Conservation (phyloP, 441 rosid genomes). For the Gossypium lobatum region DNA sequence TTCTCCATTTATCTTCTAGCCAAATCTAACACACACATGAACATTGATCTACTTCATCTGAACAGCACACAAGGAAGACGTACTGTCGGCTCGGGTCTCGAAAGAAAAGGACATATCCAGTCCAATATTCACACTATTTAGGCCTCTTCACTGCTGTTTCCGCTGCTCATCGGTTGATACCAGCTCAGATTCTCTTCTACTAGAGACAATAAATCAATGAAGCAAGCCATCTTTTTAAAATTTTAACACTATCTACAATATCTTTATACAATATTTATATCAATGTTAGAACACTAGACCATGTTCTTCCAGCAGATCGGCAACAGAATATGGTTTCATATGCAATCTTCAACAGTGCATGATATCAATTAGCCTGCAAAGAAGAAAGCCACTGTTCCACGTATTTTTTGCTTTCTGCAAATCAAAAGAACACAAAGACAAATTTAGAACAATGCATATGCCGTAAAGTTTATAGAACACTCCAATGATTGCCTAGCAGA, state of each 20-base stretch:
- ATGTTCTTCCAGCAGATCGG: slow-evolving; percentile 12
- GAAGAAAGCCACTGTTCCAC: slow-evolving; percentile 59
- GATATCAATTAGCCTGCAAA: slow-evolving; percentile 35
- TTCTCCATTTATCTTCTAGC: not conserved
- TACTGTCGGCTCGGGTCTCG: not conserved
- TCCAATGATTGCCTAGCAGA: not conserved
- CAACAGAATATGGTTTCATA: not conserved
- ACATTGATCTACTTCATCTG: slow-evolving; percentile 6
- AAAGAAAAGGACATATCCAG: not conserved
- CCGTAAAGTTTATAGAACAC: not conserved
- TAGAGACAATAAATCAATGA: not conserved
- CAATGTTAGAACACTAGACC: slow-evolving; percentile 5
- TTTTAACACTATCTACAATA: not conserved
- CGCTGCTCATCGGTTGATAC: not conserved
- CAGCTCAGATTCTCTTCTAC: slow-evolving; percentile 15
- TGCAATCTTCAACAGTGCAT: not conserved
- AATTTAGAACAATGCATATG: not conserved
- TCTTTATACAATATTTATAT: slow-evolving; percentile 16
- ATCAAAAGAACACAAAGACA: slow-evolving; percentile 3
- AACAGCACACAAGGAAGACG: not conserved
- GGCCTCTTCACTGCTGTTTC: slow-evolving; percentile 7
- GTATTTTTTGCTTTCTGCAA: slow-evolving; percentile 45
- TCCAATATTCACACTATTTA: not conserved
- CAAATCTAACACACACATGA: not conserved
- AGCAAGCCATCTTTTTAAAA: not conserved